Conservation (phyloP, 2,329 filamentous ascomycete species). For the Ascochyta koolunga region DNA sequence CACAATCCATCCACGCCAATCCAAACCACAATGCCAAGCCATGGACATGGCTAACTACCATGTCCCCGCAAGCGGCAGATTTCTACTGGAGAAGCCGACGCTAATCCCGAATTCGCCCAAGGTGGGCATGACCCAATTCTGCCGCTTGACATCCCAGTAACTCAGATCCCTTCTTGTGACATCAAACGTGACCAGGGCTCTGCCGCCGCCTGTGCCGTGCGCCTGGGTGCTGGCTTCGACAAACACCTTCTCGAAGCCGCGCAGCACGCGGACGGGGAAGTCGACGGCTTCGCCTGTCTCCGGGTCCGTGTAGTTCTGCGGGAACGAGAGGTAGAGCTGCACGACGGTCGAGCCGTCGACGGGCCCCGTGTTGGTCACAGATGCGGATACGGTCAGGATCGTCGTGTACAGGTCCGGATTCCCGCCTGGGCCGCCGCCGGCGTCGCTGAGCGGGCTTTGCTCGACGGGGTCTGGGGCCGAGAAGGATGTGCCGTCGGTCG, state of each 20-base stretch:
- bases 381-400: constrained; percentile 59
- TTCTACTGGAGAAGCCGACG: constrained; percentile 44
- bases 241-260: constrained; percentile 53
- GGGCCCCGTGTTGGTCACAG: constrained; percentile 67
- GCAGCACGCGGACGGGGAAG: constrained; percentile 56
- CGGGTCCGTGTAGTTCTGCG: constrained; percentile 50
- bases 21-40: neutral
- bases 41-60: constrained; percentile 37
- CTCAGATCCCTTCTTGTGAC: constrained; percentile 51
- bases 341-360: constrained; percentile 60
- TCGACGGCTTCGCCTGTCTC: constrained; percentile 59
- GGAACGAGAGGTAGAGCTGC: constrained; percentile 62
- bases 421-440: constrained; percentile 72
- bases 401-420: constrained; percentile 69
- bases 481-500: constrained; percentile 55
- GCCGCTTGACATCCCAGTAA: constrained; percentile 48
- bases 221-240: constrained; percentile 35
- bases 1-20: neutral
- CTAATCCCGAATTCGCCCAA: constrained; percentile 37
- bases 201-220: constrained; percentile 26
- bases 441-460: constrained; percentile 61
- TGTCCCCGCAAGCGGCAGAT: constrained; percentile 38
- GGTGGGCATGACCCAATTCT: constrained; percentile 51
- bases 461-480: constrained; percentile 62
- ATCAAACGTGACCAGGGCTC: constrained; percentile 42